phyloP scores from a whole-genome alignment of 108 stramenopile species.

The Epithemia pelagica region DNA sequence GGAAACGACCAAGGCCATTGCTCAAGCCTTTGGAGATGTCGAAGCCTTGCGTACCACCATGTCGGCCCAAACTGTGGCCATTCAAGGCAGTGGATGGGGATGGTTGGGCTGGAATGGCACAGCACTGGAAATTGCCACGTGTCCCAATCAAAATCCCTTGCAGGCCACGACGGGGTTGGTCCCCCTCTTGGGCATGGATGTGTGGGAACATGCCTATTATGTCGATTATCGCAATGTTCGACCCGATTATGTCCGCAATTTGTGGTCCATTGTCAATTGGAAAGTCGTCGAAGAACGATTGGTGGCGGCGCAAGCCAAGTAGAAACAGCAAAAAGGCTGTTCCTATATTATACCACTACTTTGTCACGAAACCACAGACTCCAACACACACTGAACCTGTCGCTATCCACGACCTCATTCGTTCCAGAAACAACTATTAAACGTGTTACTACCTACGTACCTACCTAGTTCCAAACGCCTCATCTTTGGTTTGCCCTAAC shows the following conservation, averaged over 20 bases:
- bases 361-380: too few species aligned
- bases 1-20: conserved; percentile 62
- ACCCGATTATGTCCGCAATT: conserved; percentile 92
- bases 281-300: conserved; percentile 68
- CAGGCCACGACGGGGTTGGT: conserved; percentile 95
- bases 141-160: conserved; percentile 96
- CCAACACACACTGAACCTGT: too few species aligned
- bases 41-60: conserved; percentile 78
- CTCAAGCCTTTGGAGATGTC: conserved; percentile 71
- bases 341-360: too few species aligned
- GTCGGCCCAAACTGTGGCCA: conserved; percentile 74
- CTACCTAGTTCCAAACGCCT: too few species aligned
- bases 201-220: conserved; percentile 94
- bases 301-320: conserved; percentile 45
- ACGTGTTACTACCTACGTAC: too few species aligned
- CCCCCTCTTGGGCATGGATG: conserved; percentile 96
- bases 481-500: too few species aligned
- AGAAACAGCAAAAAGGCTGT: background rate
- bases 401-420: too few species aligned
- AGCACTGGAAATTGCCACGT: conserved; percentile 73
- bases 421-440: too few species aligned
- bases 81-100: conserved; percentile 99
- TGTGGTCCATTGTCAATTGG: conserved; percentile 93
- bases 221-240: conserved; percentile 95
- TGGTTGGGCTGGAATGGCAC: conserved; percentile 90